Percentiles rank a stretch among this genome's conserved stretches.
Evolutionary conservation across 129 eudicot species (phyloP).

Genomic region (Gnaphalium uliginosum): DNA sequence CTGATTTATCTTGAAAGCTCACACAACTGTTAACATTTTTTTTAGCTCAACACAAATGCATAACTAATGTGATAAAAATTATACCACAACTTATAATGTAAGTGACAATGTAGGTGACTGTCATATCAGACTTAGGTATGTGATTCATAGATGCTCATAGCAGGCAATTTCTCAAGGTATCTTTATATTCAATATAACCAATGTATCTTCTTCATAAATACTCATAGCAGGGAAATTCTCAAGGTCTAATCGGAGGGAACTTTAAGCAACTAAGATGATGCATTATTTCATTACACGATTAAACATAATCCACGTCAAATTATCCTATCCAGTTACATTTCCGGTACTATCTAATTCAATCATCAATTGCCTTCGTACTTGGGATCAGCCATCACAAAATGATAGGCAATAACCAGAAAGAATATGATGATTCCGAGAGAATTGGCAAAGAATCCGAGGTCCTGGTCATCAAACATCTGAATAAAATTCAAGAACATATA

Average conservation of each 20-base stretch:
- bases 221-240: conserved; percentile 20
- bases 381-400: conserved; percentile 80
- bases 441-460: conserved; percentile 85
- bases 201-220: conserved; percentile 13
- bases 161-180: no score
- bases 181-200: conserved; percentile 10
- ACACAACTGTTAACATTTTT: no score
- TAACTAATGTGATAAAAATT: no score
- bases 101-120: not conserved
- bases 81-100: not conserved
- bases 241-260: conserved; percentile 9
- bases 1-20: no score
- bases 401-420: conserved; percentile 76
- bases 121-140: conserved; percentile 19
- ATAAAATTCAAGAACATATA: conserved; percentile 9
- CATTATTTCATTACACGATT: conserved; percentile 11
- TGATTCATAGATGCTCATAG: conserved; percentile 3
- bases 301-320: conserved; percentile 10
- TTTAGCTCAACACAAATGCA: no score
- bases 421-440: conserved; percentile 70
- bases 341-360: conserved; percentile 13
- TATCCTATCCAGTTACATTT: conserved; percentile 15
- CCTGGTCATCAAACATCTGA: conserved; percentile 92
- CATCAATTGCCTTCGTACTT: conserved; percentile 66
- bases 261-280: conserved; percentile 5